A percentile compares a stretch with the other conserved stretches of the same genome.
Evolutionary conservation across 2,329 filamentous ascomycete genomes (phyloP).

Genomic region (Calonectria fujianensis): DNA sequence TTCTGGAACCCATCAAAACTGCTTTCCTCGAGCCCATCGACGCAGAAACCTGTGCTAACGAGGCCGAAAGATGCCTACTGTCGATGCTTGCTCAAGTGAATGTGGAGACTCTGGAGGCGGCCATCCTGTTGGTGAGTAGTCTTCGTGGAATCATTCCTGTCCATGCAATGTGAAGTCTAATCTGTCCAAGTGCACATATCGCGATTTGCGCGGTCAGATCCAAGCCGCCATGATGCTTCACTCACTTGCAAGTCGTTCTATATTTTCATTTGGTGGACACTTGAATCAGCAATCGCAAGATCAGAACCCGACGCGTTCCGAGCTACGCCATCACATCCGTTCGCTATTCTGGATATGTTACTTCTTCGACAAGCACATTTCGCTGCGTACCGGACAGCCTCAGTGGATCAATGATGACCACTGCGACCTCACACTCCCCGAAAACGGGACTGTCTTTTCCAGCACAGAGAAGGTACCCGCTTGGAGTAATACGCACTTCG

Average conservation of each 20-base stretch:
- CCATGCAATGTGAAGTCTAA: neutral
- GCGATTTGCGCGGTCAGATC: neutral
- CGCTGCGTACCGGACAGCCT: conserved; percentile 2
- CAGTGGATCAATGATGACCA: conserved; percentile 23
- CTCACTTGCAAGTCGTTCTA: neutral
- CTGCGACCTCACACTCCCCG: neutral
- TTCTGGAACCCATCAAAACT: neutral
- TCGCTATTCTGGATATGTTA: conserved; percentile 10
- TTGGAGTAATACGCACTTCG: neutral
- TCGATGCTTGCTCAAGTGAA: neutral
- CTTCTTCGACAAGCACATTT: conserved; percentile 10
- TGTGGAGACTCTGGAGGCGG: neutral
- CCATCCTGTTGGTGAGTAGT: conserved; percentile 6
- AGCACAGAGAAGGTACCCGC: neutral
- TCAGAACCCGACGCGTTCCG: neutral
- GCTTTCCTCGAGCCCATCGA: neutral
- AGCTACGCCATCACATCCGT: conserved; percentile 4
- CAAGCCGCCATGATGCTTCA: neutral
- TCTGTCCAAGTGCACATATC: neutral
- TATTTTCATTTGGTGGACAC: neutral
- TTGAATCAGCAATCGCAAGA: neutral
- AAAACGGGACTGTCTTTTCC: neutral
- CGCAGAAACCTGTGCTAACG: neutral
- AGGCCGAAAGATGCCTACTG: conserved; percentile 2
- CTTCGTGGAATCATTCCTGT: too few relatives aligned